Percentiles rank a stretch among this genome's conserved stretches.
These are phyloP conservation scores for Moricandia moricandioides DNA, from an alignment of 345 rosid genomes.

Conservation along the genomic window DNA sequence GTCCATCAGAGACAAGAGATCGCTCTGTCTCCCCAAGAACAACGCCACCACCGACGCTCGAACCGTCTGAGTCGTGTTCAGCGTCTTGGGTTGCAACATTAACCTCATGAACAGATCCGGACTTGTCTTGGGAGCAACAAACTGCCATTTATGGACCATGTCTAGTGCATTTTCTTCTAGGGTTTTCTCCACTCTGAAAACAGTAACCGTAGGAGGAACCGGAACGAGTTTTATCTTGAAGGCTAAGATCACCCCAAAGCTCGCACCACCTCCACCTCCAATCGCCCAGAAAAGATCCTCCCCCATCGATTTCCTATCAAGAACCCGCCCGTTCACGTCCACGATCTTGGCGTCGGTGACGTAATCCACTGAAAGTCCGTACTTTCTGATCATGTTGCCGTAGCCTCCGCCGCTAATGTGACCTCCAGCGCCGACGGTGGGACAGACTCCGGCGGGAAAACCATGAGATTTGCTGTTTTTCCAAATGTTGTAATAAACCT, in stretches of 20 bases:
- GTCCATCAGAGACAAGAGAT: not conserved
- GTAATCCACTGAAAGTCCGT: not conserved
- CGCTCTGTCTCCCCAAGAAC: not conserved
- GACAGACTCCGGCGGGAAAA: not conserved
- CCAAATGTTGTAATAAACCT: not conserved
- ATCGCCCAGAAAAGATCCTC: not conserved
- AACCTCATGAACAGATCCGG: not conserved
- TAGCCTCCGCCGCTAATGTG: not conserved
- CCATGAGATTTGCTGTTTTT: not conserved
- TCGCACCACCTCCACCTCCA: not conserved
- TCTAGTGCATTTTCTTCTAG: not conserved
- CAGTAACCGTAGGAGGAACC: not conserved
- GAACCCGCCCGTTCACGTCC: not conserved
- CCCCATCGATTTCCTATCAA: not conserved
- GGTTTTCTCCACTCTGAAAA: not conserved
- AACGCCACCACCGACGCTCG: not conserved
- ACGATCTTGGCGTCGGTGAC: not conserved
- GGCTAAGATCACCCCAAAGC: not conserved
- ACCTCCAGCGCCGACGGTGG: not conserved
- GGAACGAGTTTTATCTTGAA: not conserved
- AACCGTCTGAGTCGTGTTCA: not conserved
- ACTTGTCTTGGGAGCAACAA: not conserved
- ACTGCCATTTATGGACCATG: not conserved
- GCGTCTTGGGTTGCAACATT: not conserved
- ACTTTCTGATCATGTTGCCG: not conserved